Percentiles rank a stretch among this genome's conserved stretches.
Conservation (phyloP, 2,329 filamentous ascomycete genomes). For the Trichoderma endophyticum region DNA sequence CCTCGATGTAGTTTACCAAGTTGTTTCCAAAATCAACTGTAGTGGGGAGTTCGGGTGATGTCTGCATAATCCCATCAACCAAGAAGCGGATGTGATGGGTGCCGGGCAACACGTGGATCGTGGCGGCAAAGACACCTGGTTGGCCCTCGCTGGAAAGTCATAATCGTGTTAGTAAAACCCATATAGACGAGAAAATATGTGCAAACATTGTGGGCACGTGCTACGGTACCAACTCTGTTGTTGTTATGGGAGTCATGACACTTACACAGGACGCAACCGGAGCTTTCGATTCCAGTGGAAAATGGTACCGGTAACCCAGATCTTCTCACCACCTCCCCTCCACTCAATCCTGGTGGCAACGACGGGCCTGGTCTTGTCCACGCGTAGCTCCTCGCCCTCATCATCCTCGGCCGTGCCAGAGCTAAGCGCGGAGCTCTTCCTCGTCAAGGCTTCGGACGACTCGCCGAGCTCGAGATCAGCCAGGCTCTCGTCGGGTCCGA, state of each 20-base stretch:
- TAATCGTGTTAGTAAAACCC: slow-evolving; percentile 21
- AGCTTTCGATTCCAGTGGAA: slow-evolving; percentile 97
- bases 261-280: slow-evolving; percentile 79
- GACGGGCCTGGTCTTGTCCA: slow-evolving; percentile 71
- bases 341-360: slow-evolving; percentile 86
- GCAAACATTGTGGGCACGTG: neutral
- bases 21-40: slow-evolving; percentile 98
- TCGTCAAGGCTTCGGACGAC: slow-evolving; percentile 46
- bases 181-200: neutral
- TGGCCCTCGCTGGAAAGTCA: slow-evolving; percentile 45
- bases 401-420: slow-evolving; percentile 72
- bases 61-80: slow-evolving; percentile 90
- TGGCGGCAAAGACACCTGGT: slow-evolving; percentile 68
- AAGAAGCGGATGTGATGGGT: slow-evolving; percentile 97
- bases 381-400: slow-evolving; percentile 69
- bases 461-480: slow-evolving; percentile 51
- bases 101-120: slow-evolving; percentile 80
- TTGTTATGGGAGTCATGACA: slow-evolving; percentile 25
- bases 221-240: neutral
- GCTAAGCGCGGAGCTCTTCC: slow-evolving; percentile 58
- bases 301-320: slow-evolving; percentile 96
- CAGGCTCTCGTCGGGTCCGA: slow-evolving; percentile 63
- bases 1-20: slow-evolving; percentile 96
- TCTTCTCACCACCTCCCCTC: slow-evolving; percentile 76
- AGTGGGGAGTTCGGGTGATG: slow-evolving; percentile 81